Conservation (phyloP, 495 filamentous ascomycete species). For the Lentithecium fluviatile region DNA sequence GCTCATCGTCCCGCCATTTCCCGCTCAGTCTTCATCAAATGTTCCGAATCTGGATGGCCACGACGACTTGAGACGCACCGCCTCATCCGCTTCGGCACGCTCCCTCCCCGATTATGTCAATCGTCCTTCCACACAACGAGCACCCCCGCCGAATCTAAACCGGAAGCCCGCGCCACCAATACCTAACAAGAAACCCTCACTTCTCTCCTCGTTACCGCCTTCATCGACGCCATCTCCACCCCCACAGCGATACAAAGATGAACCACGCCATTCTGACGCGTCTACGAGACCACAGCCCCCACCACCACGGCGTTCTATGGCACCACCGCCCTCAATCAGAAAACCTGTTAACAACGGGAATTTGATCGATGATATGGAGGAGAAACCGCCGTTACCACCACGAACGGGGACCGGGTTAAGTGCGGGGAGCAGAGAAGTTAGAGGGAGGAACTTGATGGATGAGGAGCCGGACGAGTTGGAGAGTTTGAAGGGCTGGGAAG, state of each 20-base stretch:
- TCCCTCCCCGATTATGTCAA: conserved; percentile 9
- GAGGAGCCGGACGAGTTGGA: conserved; percentile 33
- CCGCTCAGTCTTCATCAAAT: conserved; percentile 12
- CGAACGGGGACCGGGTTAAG: conserved; percentile 30
- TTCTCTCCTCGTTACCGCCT: conserved; percentile 33
- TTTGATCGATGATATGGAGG: conserved; percentile 16
- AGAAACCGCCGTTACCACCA: conserved; percentile 33
- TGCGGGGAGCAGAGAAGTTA: background rate
- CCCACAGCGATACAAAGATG: conserved; percentile 20
- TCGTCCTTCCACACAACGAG: conserved; percentile 5
- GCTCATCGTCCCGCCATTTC: conserved; percentile 21
- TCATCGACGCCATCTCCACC: conserved; percentile 20
- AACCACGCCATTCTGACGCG: background rate
- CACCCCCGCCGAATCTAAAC: conserved; percentile 2
- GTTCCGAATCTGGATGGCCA: background rate
- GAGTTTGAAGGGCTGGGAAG: conserved; percentile 37
- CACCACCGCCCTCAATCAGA: background rate
- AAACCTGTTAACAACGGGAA: background rate
- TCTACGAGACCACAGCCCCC: conserved; percentile 16
- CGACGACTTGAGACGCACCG: conserved; percentile 3
- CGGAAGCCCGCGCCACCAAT: conserved; percentile 45
- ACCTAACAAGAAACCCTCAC: conserved; percentile 42
- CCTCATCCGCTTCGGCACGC: conserved; percentile 10
- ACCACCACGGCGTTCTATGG: conserved; percentile 24
- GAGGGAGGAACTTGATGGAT: conserved; percentile 28